Evolutionary conservation across 2,329 filamentous ascomycete genomes (phyloP).

Genomic region (Diaporthe amygdali): DNA sequence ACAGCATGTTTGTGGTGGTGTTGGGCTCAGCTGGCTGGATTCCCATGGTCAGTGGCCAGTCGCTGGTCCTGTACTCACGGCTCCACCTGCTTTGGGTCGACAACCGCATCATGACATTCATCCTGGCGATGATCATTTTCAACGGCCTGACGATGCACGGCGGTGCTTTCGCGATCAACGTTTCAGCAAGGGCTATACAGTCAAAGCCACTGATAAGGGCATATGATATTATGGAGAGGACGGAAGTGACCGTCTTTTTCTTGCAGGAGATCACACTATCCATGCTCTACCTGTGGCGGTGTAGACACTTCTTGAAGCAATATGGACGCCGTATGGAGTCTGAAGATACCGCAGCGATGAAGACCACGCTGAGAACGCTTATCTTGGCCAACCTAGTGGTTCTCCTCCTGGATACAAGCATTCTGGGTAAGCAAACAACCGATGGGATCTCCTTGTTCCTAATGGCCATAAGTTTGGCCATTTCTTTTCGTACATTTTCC

Average conservation of each 20-base stretch:
- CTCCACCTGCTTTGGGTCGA: constrained; percentile 63
- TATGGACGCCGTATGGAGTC: constrained; percentile 43
- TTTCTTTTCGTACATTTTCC: no score
- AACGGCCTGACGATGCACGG: constrained; percentile 59
- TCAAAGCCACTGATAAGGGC: constrained; percentile 29
- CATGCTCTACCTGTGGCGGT: constrained; percentile 58
- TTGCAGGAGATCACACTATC: constrained; percentile 52
- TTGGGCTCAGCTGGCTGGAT: constrained; percentile 48
- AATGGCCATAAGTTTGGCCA: no score
- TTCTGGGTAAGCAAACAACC: constrained; percentile 33
- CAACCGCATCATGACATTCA: constrained; percentile 48
- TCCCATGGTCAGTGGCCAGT: constrained; percentile 62
- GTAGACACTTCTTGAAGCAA: constrained; percentile 48
- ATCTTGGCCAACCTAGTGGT: constrained; percentile 49
- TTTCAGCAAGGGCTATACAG: constrained; percentile 27
- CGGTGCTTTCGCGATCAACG: constrained; percentile 54
- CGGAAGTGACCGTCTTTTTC: constrained; percentile 49
- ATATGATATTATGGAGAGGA: constrained; percentile 32
- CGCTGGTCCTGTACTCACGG: constrained; percentile 63
- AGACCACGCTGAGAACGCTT: constrained; percentile 30
- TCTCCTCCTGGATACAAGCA: constrained; percentile 44
- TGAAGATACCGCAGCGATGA: constrained; percentile 9
- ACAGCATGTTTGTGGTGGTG: not conserved
- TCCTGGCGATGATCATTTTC: constrained; percentile 61
- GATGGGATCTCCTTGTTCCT: no score